Percentiles rank a stretch among this genome's conserved stretches.
phyloP scores from a whole-genome alignment of 345 rosid genomes.

The Populus pruinosa region DNA sequence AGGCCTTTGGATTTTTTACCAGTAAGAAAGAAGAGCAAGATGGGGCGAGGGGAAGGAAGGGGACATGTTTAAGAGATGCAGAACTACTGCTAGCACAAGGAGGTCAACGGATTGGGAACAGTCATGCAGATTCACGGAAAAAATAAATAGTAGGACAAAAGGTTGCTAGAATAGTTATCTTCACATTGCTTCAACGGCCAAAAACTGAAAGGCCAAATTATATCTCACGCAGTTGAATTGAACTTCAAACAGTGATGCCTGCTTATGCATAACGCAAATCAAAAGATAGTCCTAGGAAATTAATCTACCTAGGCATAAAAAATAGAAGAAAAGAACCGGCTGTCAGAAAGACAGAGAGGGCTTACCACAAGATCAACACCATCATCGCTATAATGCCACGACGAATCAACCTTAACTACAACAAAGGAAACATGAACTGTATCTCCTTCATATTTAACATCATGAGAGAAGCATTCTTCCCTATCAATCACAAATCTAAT shows the following conservation, averaged over 20 bases:
- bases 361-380: conserved; percentile 70
- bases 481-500: conserved; percentile 59
- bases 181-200: background rate
- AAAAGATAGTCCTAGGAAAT: background rate
- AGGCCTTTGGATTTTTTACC: background rate
- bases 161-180: background rate
- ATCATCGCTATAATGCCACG: conserved; percentile 53
- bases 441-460: conserved; percentile 62
- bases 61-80: too few species aligned
- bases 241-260: background rate
- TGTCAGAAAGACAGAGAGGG: background rate
- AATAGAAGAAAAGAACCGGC: background rate
- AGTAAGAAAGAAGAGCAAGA: background rate
- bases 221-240: background rate
- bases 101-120: too few species aligned
- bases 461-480: conserved; percentile 65
- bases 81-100: too few species aligned
- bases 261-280: background rate
- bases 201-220: too few species aligned
- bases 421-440: conserved; percentile 61
- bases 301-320: background rate
- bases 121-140: too few species aligned
- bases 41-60: too few species aligned
- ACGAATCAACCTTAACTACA: conserved; percentile 47
- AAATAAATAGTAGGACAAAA: too few species aligned